Percentiles rank a stretch among this genome's conserved stretches.
phyloP scores from a whole-genome alignment of 805 yeast genomes.

The Kregervanrija delftensis region DNA sequence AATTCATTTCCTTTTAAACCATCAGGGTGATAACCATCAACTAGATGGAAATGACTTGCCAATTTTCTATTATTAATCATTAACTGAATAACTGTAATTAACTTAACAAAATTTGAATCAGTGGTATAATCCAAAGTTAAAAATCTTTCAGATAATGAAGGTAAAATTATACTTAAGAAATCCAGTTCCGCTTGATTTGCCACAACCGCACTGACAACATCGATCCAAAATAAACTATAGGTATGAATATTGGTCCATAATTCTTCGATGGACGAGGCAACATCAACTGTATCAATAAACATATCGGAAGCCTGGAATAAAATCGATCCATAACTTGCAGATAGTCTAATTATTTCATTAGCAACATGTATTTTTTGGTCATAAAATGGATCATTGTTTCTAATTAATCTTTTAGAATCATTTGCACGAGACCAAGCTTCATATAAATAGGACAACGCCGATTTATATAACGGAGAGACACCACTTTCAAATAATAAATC shows the following conservation, averaged over 20 bases:
- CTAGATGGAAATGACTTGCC: constrained; percentile 51
- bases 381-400: constrained; percentile 33
- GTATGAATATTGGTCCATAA: constrained; percentile 21
- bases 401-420: constrained; percentile 35
- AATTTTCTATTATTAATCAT: constrained; percentile 55
- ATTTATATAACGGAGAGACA: constrained; percentile 20
- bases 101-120: constrained; percentile 41
- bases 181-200: constrained; percentile 64
- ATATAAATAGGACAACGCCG: constrained; percentile 42
- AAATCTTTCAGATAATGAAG: constrained; percentile 33
- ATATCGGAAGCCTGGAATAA: constrained; percentile 65
- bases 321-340: constrained; percentile 60
- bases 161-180: constrained; percentile 47
- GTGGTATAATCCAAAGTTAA: constrained; percentile 39
- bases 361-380: constrained; percentile 33
- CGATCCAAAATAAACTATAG: constrained; percentile 42
- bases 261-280: constrained; percentile 23
- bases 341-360: constrained; percentile 40
- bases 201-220: constrained; percentile 49
- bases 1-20: constrained; percentile 43
- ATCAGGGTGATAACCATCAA: constrained; percentile 46
- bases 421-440: constrained; percentile 37
- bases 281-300: constrained; percentile 35
- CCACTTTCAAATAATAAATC: constrained; percentile 54
- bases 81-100: constrained; percentile 49